Conservation (phyloP, 768 basidiomycete genomes). For the Suillus clintonianus region DNA sequence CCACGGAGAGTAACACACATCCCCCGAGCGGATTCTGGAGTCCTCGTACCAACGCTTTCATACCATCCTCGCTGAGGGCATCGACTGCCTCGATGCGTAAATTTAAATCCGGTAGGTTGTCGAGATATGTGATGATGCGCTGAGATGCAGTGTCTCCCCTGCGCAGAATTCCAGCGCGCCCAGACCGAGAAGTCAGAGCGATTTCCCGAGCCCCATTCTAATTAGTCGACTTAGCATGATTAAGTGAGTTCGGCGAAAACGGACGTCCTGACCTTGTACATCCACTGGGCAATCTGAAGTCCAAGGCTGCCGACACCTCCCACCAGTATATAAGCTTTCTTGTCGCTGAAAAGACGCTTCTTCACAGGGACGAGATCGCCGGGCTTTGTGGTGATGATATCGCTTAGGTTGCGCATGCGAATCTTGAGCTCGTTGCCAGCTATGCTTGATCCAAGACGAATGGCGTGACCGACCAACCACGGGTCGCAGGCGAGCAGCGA, state of each 20-base stretch:
- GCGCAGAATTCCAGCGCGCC: conserved; percentile 8
- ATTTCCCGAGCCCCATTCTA: conserved; percentile 27
- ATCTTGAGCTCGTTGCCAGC: background rate
- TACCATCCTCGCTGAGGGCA: background rate
- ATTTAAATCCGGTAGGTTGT: background rate
- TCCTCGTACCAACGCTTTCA: background rate
- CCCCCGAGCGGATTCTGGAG: background rate
- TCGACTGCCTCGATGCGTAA: background rate
- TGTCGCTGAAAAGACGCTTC: conserved; percentile 32
- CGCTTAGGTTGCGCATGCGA: background rate
- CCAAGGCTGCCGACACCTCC: conserved; percentile 26
- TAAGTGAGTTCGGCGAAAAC: background rate
- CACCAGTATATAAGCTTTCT: conserved; percentile 25
- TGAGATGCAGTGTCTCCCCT: background rate
- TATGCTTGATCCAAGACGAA: background rate
- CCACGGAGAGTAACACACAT: background rate
- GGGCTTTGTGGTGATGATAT: background rate
- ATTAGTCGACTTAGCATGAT: background rate
- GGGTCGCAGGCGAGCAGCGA: background rate
- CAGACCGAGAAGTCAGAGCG: conserved; percentile 29
- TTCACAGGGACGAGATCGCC: background rate
- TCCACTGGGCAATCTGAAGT: conserved; percentile 34
- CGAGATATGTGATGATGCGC: background rate
- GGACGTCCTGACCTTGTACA: conserved; percentile 13
- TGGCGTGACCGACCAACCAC: background rate